phyloP scores from a whole-genome alignment of 176 grass and related monocot genomes.

The Aegilops bicornis region DNA sequence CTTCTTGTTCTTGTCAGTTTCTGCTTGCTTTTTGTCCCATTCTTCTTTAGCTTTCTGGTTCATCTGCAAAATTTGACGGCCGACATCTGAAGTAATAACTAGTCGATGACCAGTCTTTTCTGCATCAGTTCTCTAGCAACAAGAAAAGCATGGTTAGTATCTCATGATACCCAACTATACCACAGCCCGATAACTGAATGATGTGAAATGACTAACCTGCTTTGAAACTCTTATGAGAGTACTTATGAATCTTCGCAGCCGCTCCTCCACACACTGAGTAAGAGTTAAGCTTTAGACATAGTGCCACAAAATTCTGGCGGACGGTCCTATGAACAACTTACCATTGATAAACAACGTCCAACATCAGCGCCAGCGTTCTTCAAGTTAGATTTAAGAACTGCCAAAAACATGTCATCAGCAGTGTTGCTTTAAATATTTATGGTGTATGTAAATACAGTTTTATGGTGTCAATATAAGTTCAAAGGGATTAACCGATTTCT shows the following conservation, averaged over 20 bases:
- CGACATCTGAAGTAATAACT: conserved; percentile 91
- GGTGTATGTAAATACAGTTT: conserved; percentile 5
- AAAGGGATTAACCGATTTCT: conserved; percentile 65
- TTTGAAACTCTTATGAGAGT: conserved; percentile 94
- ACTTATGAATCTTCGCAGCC: conserved; percentile 74
- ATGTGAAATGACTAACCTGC: conserved; percentile 50
- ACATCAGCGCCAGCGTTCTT: conserved; percentile 66
- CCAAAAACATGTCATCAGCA: conserved; percentile 31
- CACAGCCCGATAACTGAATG: conserved; percentile 8
- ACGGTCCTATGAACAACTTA: conserved; percentile 36
- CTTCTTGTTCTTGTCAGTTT: conserved; percentile 83
- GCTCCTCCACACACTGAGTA: conserved; percentile 84
- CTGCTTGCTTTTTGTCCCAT: conserved; percentile 92
- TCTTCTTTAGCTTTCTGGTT: conserved; percentile 97
- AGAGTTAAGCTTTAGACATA: conserved; percentile 28
- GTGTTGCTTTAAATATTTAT: conserved; percentile 4
- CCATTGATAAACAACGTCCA: conserved; percentile 88
- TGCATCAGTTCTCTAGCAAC: conserved; percentile 73
- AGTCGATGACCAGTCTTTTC: conserved; percentile 85
- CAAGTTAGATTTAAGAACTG: conserved; percentile 77
- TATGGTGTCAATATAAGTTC: conserved; percentile 25
- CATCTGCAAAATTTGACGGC: conserved; percentile 74
- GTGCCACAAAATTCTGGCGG: conserved; percentile 8
- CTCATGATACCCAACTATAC: conserved; percentile 21
- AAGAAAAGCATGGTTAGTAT: conserved; percentile 33